These are phyloP conservation scores for Annulohypoxylon stygium DNA, from an alignment of 495 filamentous ascomycete genomes.

Conservation along the genomic window DNA sequence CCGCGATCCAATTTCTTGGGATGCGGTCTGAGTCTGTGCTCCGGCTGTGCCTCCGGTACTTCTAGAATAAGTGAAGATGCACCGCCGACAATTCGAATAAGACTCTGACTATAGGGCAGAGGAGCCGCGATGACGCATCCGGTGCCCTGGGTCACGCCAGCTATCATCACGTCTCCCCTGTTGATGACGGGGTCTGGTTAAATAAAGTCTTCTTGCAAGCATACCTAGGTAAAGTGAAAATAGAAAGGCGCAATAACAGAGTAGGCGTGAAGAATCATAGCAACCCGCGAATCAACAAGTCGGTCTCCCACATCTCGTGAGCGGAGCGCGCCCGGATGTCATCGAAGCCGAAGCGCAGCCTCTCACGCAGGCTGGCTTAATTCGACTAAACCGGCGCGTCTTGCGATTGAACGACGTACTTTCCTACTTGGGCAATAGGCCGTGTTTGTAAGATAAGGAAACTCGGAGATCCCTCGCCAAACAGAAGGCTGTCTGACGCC, in stretches of 20 bases:
- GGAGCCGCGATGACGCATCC: not conserved
- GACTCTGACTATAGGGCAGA: not conserved
- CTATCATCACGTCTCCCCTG: not conserved
- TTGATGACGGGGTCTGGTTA: not conserved
- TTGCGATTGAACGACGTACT: not conserved
- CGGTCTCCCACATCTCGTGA: not conserved
- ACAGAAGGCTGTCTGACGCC: constrained; percentile 7
- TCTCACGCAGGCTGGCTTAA: not conserved
- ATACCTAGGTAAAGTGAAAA: no score
- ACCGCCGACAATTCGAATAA: not conserved
- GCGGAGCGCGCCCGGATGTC: not conserved
- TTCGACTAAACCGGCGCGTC: not conserved
- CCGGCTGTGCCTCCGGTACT: not conserved
- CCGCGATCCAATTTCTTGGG: not conserved
- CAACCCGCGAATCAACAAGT: not conserved
- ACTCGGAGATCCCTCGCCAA: not conserved
- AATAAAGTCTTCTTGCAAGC: no score
- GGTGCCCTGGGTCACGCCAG: not conserved
- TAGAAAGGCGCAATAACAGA: not conserved
- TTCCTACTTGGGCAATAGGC: not conserved
- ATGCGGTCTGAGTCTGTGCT: not conserved
- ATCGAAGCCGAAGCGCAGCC: constrained; percentile 3
- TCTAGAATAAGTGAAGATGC: not conserved
- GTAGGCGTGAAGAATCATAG: not conserved
- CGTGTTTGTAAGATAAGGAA: not conserved